A percentile compares a stretch with the other conserved stretches of the same genome.
Conservation (phyloP, 2,329 filamentous ascomycete genomes). For the Fusarium illudens region DNA sequence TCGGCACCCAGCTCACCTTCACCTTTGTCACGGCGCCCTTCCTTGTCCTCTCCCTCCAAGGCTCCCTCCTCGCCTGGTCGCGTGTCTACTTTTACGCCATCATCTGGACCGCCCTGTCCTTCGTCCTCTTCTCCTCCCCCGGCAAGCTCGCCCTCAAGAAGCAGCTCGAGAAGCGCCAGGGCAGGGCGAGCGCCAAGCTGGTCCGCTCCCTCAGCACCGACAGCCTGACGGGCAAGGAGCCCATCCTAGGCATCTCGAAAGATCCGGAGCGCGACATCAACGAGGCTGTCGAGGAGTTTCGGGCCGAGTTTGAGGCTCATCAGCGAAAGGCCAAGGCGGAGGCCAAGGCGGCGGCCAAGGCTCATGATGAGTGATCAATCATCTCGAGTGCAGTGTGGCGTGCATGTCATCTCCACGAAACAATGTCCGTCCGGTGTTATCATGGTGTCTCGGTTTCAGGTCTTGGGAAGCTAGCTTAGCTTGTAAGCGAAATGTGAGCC, state of each 20-base stretch:
- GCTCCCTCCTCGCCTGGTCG: slow-evolving; percentile 79
- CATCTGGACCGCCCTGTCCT: slow-evolving; percentile 69
- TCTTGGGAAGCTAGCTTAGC: not conserved
- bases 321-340: slow-evolving; percentile 39
- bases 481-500: not conserved
- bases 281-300: slow-evolving; percentile 80
- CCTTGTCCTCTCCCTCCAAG: slow-evolving; percentile 76
- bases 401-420: not conserved
- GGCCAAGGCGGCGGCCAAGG: too few relatives aligned
- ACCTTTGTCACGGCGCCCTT: slow-evolving; percentile 87
- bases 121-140: slow-evolving; percentile 82
- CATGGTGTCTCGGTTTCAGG: slow-evolving; percentile 8
- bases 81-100: slow-evolving; percentile 90
- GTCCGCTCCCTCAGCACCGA: slow-evolving; percentile 65
- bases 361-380: not conserved
- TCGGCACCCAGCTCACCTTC: slow-evolving; percentile 83
- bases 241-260: slow-evolving; percentile 79
- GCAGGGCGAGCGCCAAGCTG: slow-evolving; percentile 55
- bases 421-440: slow-evolving; percentile 1
- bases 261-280: slow-evolving; percentile 80
- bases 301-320: slow-evolving; percentile 71
- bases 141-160: slow-evolving; percentile 69
- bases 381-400: not conserved
- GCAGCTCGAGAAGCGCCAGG: slow-evolving; percentile 66
- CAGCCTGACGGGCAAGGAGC: slow-evolving; percentile 63